Conservation (phyloP, 306 rosid genomes). For the Sphenostylis stenocarpa region DNA sequence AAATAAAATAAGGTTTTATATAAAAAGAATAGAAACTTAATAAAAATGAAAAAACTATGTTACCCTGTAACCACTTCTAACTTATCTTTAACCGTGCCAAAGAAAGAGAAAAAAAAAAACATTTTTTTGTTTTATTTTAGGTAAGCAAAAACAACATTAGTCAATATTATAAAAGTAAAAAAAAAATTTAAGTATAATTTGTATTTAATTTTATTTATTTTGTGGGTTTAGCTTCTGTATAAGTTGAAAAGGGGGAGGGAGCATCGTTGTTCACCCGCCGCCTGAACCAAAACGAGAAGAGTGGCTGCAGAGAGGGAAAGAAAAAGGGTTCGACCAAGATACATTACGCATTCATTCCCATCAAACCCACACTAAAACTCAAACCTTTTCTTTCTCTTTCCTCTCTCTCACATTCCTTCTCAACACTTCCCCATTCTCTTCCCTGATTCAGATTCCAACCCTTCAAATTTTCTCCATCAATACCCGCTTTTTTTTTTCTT, state of each 20-base stretch:
- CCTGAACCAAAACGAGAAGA: constrained; percentile 27
- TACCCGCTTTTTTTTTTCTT: not conserved
- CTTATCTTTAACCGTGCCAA: too few species aligned
- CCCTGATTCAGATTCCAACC: not conserved
- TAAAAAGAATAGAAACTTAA: too few species aligned
- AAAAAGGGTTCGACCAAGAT: not conserved
- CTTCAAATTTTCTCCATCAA: not conserved
- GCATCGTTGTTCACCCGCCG: constrained; percentile 34
- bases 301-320: not conserved
- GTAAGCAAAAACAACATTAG: too few species aligned
- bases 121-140: too few species aligned
- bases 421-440: not conserved
- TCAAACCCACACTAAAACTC: not conserved
- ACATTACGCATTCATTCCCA: not conserved
- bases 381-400: not conserved
- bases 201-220: not conserved
- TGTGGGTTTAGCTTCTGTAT: constrained; percentile 36
- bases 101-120: too few species aligned
- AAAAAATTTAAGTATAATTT: not conserved
- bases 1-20: too few species aligned
- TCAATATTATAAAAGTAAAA: too few species aligned
- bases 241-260: constrained; percentile 19
- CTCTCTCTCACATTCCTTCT: not conserved
- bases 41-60: too few species aligned
- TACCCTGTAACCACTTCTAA: too few species aligned